Evolutionary conservation across 2,329 filamentous ascomycete species (phyloP), one percentile per base, ranked within the genome.

Genomic region (Pseudopithomyces maydicus): DNA sequence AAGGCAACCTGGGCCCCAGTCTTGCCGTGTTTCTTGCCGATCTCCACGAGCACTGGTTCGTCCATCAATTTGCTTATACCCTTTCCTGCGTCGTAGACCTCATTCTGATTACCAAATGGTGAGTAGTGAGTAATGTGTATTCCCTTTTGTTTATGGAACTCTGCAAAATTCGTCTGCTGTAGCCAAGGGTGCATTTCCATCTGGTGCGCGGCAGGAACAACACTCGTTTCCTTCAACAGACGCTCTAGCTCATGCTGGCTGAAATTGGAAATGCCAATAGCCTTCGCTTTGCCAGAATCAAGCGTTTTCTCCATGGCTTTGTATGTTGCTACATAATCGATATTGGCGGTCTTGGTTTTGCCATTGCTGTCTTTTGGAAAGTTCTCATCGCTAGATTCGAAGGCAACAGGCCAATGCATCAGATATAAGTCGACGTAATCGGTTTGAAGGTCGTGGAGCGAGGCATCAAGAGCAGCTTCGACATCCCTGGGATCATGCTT

Each of bases 391-490:
- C 96, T 80, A 88, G 89, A 72, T 91, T 84, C 56, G 90, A 87
- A 68, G 90, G 86, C 69, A 88, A 91, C 85, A 90, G 96, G 83
- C 96, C 92, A 73, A 44, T 74, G 69, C 72, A 95, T 87, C 66
- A 95, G 83, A 83, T 88, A 96, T 63, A 96, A 85, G 76, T 96
- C 92, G 76, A 96, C 91, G 83, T 96, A 96, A 74, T 93, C 91
- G 61, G 95, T 67, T 72, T 63, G 88, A 85, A 90, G 90, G 91
- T 83, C 93, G 33, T 87, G 84, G 69, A 95, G 80, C 63, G 87
- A 90, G 79, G 64, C 85, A 81, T 65, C 95, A 78, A 96, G 91
- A 69, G 87, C 87, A 76, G 85, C 85, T 75, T 81, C 84, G 68
- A 94, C 92, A 66, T 85, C 71, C 32, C 71, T 66, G 0, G 70